Base-by-base conservation (phyloP, 768 basidiomycete genomes). In the Tylopilus subfusipes region DNA sequence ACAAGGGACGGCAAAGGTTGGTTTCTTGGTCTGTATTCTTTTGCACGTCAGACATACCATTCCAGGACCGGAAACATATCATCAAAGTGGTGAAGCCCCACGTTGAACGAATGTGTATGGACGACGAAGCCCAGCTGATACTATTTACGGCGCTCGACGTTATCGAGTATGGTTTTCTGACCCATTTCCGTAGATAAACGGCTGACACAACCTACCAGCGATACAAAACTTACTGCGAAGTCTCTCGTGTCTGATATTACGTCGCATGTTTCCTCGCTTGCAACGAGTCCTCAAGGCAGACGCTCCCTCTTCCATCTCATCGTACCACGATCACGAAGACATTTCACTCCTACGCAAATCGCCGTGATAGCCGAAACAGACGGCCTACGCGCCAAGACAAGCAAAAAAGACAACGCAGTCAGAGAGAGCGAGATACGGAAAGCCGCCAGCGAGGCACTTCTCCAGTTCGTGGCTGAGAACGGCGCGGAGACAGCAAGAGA, bases 81-180 rank as follows among this genome's bases (percentile, higher is more conserved):
- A 76, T 96, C 50, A 95, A 95, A 75, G 80, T 83, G 6, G 78
- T 98, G 48, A 94, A 93, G 61, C 92, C 93, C 2, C 93, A 97
- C 62, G 77, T 95, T 24, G 87, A 89, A 66, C 85, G 88, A 3
- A 93, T 97, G 82, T 90, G 88, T 62, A 76, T 81, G 39, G 91
- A 94, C 60, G 90, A 93, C 42, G 92, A 97, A 58, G 94, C 94
- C 0, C 93, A 95, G 62, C 74, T 90, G 22, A 91, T 95, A 2
- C 72, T 97, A 4, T 96, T 95, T 73, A 92, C 92, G 0, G 90
- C 90, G 7, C 77, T 96, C 12, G 94, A 98, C 66, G 82, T 89
- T 38, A 87, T 90, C 50, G 94, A 98, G 93, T 94, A 69, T 38
- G n/a, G 83, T 7, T 75, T 42, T 33, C 13, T 5, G 2, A 19